Percentiles rank a stretch among this genome's conserved stretches.
Conservation (phyloP, 208 protist species). For the Crithidia fasciculata region DNA sequence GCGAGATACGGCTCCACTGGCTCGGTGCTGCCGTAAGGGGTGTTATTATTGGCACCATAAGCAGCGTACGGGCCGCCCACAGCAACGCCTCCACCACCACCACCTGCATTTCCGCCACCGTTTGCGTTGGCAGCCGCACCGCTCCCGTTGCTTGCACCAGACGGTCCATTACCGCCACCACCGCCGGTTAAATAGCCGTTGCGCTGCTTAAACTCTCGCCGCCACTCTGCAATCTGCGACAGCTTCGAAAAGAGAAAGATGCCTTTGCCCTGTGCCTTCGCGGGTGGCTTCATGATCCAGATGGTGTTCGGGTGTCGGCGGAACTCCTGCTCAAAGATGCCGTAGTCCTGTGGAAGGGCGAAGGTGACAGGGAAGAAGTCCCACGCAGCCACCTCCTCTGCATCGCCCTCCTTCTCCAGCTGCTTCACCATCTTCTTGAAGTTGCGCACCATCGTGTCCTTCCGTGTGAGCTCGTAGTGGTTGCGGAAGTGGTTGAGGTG, state of each 20-base stretch:
- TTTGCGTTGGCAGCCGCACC: neutral
- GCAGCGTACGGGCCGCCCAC: slow-evolving; percentile 3
- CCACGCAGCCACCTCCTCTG: slow-evolving; percentile 83
- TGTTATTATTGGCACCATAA: neutral
- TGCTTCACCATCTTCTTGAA: slow-evolving; percentile 93
- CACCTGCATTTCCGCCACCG: neutral
- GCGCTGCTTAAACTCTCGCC: slow-evolving; percentile 81
- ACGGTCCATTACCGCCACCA: slow-evolving; percentile 13
- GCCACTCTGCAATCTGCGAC: slow-evolving; percentile 95
- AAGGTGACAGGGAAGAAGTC: slow-evolving; percentile 96
- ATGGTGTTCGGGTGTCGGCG: slow-evolving; percentile 85
- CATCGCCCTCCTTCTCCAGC: slow-evolving; percentile 85
- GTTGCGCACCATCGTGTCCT: slow-evolving; percentile 97
- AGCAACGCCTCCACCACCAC: neutral
- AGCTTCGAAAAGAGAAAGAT: slow-evolving; percentile 98
- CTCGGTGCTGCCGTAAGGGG: slow-evolving; percentile 46
- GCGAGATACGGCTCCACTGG: slow-evolving; percentile 86
- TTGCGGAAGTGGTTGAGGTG: slow-evolving; percentile 96
- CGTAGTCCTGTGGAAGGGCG: slow-evolving; percentile 95
- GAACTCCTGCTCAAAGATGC: slow-evolving; percentile 95
- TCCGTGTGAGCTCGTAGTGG: slow-evolving; percentile 96
- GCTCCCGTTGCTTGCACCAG: neutral
- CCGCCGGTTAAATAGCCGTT: slow-evolving; percentile 42
- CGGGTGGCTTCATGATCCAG: slow-evolving; percentile 98
- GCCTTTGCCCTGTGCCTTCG: slow-evolving; percentile 95